Evolutionary conservation across 345 rosid genomes (phyloP), one percentile per base, ranked within the genome.

Genomic region (Acer yangbiense): DNA sequence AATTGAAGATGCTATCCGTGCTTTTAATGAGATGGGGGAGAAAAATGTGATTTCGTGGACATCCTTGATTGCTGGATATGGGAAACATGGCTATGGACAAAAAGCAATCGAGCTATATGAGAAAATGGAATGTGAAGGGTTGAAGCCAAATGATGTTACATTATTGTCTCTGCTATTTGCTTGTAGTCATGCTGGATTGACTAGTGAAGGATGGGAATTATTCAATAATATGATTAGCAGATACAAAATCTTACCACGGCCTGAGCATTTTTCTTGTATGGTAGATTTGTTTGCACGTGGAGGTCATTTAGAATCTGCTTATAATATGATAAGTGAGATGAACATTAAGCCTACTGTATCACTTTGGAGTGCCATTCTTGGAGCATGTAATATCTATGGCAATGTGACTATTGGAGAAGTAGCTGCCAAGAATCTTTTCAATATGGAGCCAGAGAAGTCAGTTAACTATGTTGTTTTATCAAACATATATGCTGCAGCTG

Each of bases 31-130:
- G 71, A 91, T 90, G 86, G 76, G 71, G 32, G 79, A 86, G 79
- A 89, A 76, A 87, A 88, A 91, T 76, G 88, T 91, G 73, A 86
- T 90, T 79, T 84, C 93, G 35, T 91, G 92, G 92, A 93, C 94
- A 68, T 83, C 92, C 66, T 78, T 93, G 83, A 89, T 91, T 79
- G 80, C 85, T 35, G 93, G 96, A 41, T 93, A 84, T 72, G 97
- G 90, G 29, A 87, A 83, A 84, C 90, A 90, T 85, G 97, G 95
- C 35, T 32, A 82, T 21, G 87, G 87, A 9, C 78, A 78, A 29
- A 86, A 88, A 83, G 90, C 93, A 65, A 76, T 89, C 17, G 86
- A 82, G 71, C 83, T 91, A 63, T 89, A 87, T 74, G 72, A 84
- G 83, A 81, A 74, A 82, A 91, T 91, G 97, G 85, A 87, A 69